Conservation (phyloP, 179 eudicot species). For the Carnegiea gigantea region DNA sequence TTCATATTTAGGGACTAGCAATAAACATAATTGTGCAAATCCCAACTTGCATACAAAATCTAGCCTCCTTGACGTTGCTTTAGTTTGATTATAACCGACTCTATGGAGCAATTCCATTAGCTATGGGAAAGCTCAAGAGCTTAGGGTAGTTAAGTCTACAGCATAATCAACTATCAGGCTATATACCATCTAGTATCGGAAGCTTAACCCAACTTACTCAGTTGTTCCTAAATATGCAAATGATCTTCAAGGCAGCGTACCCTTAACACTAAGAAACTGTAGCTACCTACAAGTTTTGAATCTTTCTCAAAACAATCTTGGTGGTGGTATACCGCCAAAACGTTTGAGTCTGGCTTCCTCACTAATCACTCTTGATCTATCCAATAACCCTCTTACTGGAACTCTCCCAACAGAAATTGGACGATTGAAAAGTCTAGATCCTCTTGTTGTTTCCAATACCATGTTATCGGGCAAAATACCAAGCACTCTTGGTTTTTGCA, state of each 20-base stretch:
- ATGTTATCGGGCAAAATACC: conserved; percentile 27
- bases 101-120: conserved; percentile 14
- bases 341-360: conserved; percentile 7
- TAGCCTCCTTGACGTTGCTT: not conserved
- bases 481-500: conserved; percentile 2
- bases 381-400: conserved; percentile 25
- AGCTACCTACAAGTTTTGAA: conserved; percentile 7
- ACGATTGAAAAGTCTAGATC: conserved; percentile 3
- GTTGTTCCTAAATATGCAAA: conserved; percentile 14
- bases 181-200: conserved; percentile 18
- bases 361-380: not conserved
- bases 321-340: conserved; percentile 22
- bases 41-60: conserved; percentile 4
- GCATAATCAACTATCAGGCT: not conserved
- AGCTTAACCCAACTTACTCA: conserved; percentile 24
- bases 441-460: conserved; percentile 29
- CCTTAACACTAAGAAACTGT: conserved; percentile 24
- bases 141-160: not conserved
- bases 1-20: not conserved
- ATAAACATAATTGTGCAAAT: conserved; percentile 23
- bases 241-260: conserved; percentile 29
- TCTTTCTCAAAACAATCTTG: conserved; percentile 28
- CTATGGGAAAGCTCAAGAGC: not conserved
- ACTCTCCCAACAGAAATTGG: conserved; percentile 30
- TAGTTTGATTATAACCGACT: not conserved